Evolutionary conservation across 202 grass and related monocot species (phyloP).

Genomic region (Elaeis oleifera): DNA sequence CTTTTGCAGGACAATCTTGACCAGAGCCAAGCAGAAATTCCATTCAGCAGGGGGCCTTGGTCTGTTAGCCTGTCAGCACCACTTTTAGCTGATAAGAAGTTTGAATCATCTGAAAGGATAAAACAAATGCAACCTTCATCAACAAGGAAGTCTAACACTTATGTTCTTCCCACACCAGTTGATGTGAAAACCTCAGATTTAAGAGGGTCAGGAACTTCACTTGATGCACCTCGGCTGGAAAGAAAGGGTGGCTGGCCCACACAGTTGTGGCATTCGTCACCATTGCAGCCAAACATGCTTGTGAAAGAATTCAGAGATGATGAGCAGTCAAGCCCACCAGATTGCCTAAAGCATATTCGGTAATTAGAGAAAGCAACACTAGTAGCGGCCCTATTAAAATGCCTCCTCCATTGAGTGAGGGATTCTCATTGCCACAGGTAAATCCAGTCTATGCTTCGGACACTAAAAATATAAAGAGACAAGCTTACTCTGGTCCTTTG

Average conservation of each 20-base stretch:
- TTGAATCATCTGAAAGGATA: slow-evolving; percentile 50
- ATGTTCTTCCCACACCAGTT: slow-evolving; percentile 75
- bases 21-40: slow-evolving; percentile 36
- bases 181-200: slow-evolving; percentile 42
- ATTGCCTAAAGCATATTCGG: slow-evolving; percentile 47
- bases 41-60: slow-evolving; percentile 28
- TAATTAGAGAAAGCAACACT: slow-evolving; percentile 77
- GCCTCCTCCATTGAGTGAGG: slow-evolving; percentile 24
- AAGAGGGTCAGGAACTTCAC: slow-evolving; percentile 37
- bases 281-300: slow-evolving; percentile 51
- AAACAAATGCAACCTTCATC: slow-evolving; percentile 56
- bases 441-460: slow-evolving; percentile 29
- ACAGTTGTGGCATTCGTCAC: slow-evolving; percentile 55
- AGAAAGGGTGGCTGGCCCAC: slow-evolving; percentile 30
- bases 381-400: slow-evolving; percentile 35
- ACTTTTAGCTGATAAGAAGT: slow-evolving; percentile 60
- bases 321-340: slow-evolving; percentile 47
- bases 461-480: slow-evolving; percentile 63
- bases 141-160: slow-evolving; percentile 66
- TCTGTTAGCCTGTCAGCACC: slow-evolving; percentile 70
- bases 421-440: slow-evolving; percentile 38
- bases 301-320: slow-evolving; percentile 42
- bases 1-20: slow-evolving; percentile 54
- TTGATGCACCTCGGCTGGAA: slow-evolving; percentile 28
- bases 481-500: slow-evolving; percentile 57